phyloP scores from a whole-genome alignment of 192 early-diverging fungal species.

The Backusella sp. region DNA sequence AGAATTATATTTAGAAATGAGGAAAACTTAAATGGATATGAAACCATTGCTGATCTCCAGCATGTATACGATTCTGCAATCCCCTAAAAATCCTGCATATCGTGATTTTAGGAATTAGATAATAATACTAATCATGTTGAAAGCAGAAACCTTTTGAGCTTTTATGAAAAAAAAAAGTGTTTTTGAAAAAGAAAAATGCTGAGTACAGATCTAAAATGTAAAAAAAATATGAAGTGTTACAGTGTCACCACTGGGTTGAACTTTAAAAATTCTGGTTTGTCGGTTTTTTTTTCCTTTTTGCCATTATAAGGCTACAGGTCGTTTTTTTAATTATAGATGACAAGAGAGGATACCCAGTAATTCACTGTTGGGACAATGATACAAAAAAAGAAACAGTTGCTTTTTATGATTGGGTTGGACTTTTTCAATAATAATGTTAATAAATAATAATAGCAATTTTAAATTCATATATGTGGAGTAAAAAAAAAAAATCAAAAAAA shows the following conservation, averaged over 20 bases:
- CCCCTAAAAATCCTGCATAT: background rate
- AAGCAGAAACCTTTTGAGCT: too few species aligned
- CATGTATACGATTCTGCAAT: background rate
- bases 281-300: too few species aligned
- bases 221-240: too few species aligned
- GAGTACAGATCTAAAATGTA: too few species aligned
- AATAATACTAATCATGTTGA: background rate
- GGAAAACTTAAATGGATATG: background rate
- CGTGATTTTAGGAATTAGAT: background rate
- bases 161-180: too few species aligned
- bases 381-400: background rate
- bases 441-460: background rate
- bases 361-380: background rate
- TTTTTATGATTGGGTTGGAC: background rate
- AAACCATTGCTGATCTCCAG: background rate
- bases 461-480: background rate
- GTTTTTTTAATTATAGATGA: too few species aligned
- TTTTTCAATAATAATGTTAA: background rate
- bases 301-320: too few species aligned
- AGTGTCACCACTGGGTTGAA: too few species aligned
- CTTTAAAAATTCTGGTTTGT: too few species aligned
- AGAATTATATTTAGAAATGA: background rate
- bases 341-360: too few species aligned
- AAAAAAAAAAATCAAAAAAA: background rate
- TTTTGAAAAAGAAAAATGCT: too few species aligned